Evolutionary conservation across 106 monocot species (phyloP), one percentile per base, ranked within the genome.

Genomic region (Acorus calamus): DNA sequence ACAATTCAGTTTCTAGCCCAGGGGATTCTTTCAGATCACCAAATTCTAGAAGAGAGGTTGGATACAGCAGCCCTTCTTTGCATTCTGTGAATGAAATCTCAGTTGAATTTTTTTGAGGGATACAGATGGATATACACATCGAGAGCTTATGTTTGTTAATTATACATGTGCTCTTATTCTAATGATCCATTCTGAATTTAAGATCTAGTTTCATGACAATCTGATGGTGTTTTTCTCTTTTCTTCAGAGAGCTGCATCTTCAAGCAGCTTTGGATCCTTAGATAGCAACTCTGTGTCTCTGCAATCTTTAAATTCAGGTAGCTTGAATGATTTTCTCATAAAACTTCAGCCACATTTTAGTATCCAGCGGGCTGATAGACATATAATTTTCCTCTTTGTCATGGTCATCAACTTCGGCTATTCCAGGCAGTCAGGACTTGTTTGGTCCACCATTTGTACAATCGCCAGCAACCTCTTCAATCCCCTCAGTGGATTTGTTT

Each of bases 211-310:
- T 28, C 28, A 28, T 28, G 28, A 28, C 28, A 28, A 28, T 28
- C 28, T 28, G 28, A 28, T 28, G 28, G 28, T 28, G 28, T 67
- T 67, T 67, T 6, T 46, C 45, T 46, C 14, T 65, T 62, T 10
- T 60, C 44, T 71, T 63, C 80, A 94, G 94, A 84, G 76, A 79
- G 76, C 71, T 60, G 73, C 78, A 72, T 94, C 89, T 67, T 74
- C 80, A 49, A 75, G 84, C 52, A 87, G 78, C 62, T 64, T 86
- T 74, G 84, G 79, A 66, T 82, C 81, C 49, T 67, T 69, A 55
- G 83, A 81, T 53, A 62, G 68, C 52, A 76, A 74, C 71, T 70
- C 83, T 3, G 13, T 57, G 3, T 75, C 79, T 68, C 3, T 64
- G 9, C 79, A 76, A 61, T 82, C 85, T 42, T 66, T 69, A 43